Base-by-base conservation (phyloP, 805 yeast species). In the Ogataea haglerorum region DNA sequence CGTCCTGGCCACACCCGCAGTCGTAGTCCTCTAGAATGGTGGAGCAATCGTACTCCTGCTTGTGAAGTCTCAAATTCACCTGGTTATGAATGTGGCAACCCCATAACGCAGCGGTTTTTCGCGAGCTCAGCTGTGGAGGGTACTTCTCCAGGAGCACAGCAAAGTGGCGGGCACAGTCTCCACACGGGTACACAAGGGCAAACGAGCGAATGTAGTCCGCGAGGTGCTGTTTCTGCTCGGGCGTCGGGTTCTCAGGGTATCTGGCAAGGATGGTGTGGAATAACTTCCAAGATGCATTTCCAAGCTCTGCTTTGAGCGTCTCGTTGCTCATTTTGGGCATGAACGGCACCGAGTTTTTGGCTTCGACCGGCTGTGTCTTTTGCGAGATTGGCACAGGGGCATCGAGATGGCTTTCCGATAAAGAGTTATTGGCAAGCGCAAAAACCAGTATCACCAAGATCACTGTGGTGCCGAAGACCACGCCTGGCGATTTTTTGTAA, bases 321-420 rank as follows among this genome's bases (percentile, higher is more conserved):
- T 81, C 89, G 61, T 91, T 91, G 12, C 85, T 85, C 95, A 93
- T 89, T 51, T 86, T 77, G 6, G 95, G 95, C 99, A 93, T 93
- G 56, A 89, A 89, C 2, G 64, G 63, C 4, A 47, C 38, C 1
- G 46, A 19, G 2, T 40, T 41, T 16, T 35, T 33, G 10, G 21
- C 24, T 10, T 22, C 25, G 15, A 34, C 32, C 15, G 23, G 19
- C 22, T 29, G 19, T 6, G 30, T 29, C 21, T 40, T 24, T 13
- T 18, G 18, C 7, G 47, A 31, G 14, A 49, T 30, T 18, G 60
- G 60, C 10, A 42, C 46, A 5, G 60, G 58, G 9, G 50, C 51
- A 12, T 43, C 46, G 32, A 51, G 40, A 19, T 45, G 50, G 23
- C 41, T 46, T 9, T 50, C 46, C n/a, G 47, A 46, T 13, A 47